These are phyloP conservation scores for Paramecium octaurelia DNA, from an alignment of 73 alveolate genomes.

Conservation along the genomic window DNA sequence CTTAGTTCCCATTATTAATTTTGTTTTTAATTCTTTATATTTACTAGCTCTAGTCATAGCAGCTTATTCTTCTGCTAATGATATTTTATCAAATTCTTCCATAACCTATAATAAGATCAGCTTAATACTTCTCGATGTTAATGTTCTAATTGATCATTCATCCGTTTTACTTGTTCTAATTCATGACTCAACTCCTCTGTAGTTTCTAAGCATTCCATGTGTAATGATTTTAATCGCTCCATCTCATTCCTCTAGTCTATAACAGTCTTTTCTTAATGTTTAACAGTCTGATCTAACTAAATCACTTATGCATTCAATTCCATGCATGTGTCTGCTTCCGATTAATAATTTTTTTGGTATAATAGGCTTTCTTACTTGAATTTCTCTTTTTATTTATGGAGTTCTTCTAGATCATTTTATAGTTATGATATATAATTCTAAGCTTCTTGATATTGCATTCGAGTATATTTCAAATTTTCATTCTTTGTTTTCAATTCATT, in stretches of 20 bases:
- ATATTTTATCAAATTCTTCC: neutral
- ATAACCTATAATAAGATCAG: neutral
- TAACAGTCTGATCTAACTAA: neutral
- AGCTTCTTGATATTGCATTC: slow-evolving; percentile 23
- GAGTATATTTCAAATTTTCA: slow-evolving; percentile 30
- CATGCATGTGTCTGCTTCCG: slow-evolving; percentile 11
- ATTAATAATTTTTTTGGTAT: slow-evolving; percentile 7
- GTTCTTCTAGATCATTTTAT: slow-evolving; percentile 37
- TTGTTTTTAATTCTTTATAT: slow-evolving; percentile 7
- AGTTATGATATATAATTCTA: neutral
- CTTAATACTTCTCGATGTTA: neutral
- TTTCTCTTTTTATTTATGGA: slow-evolving; percentile 29
- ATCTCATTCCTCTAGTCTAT: neutral
- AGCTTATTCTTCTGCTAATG: neutral
- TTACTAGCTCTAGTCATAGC: neutral
- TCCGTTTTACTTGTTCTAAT: neutral
- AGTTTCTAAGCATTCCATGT: neutral
- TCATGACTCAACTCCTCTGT: neutral
- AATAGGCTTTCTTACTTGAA: neutral
- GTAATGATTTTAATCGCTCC: neutral
- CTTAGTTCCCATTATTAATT: neutral
- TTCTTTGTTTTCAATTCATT: neutral
- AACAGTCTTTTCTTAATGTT: neutral
- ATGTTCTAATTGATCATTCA: neutral
- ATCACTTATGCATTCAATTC: slow-evolving; percentile 33